Evolutionary conservation across 352 stramenopile species (phyloP), one percentile per base, ranked within the genome.

Genomic region (Pythium plurisporium): DNA sequence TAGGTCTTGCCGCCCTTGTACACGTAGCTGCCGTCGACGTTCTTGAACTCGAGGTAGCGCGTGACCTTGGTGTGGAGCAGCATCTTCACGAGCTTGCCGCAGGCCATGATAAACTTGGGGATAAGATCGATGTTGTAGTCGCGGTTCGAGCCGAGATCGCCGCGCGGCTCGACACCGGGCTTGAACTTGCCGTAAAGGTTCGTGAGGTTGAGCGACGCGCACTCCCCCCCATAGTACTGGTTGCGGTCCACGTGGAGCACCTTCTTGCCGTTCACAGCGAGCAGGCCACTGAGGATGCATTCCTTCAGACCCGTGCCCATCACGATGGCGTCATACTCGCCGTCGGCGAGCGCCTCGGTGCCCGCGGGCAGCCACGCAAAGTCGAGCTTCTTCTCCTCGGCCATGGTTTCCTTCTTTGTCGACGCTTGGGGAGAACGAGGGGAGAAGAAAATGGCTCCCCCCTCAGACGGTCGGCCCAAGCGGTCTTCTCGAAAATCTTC

Each of bases 51-150:
- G 42, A 99, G 70, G 74, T 99, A 99, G 34, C 95, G 86, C 57
- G 96, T 99, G 50, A 99, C 97, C 70, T 98, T 98, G 43, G 92
- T 98, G 77, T 99, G 95, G 57, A 93, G 65, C 64, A 92, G 69
- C 91, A 99, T 99, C 80, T 99, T 99, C 23, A 98, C 98, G 20
- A 99, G 84, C 70, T 99, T 99, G 57, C 98, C 98, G 68, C 96
- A 99, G 2, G 97, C 97, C 96, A 99, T 99, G 74, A 99, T 99
- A 69, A 99, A 99, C 82, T 99, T 99, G 44, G 97, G 97, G 69
- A 99, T 97, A 23, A 99, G 79, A 79, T 99, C 98, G 49, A 99
- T 97, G 73, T 99, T 99, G 86, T 99, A 99, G 79, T 99, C 97
- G 44, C 96, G 95, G 71, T 98, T 98, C 34, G 89, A 94, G 51